A percentile compares a stretch with the other conserved stretches of the same genome.
phyloP scores from a whole-genome alignment of 805 yeast genomes.

The Metschnikowia gruessii region DNA sequence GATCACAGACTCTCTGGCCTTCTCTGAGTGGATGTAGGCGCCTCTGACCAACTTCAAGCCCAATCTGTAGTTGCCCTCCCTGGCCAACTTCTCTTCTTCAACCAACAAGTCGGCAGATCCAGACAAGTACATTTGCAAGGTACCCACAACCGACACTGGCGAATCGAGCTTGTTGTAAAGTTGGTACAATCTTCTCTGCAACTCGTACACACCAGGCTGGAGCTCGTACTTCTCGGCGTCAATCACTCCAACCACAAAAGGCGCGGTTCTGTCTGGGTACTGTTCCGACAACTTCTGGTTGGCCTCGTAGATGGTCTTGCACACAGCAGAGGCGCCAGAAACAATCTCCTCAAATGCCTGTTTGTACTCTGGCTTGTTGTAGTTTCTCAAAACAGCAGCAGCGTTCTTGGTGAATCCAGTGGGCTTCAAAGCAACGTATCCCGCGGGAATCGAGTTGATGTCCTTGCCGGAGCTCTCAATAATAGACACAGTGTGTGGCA shows the following conservation, averaged over 20 bases:
- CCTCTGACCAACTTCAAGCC: constrained; percentile 94
- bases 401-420: constrained; percentile 84
- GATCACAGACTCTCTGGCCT: constrained; percentile 62
- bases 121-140: constrained; percentile 87
- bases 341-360: constrained; percentile 55
- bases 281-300: constrained; percentile 47
- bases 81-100: constrained; percentile 64
- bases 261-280: constrained; percentile 65
- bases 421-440: constrained; percentile 91
- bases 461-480: constrained; percentile 44
- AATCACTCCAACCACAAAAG: constrained; percentile 72
- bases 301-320: constrained; percentile 52
- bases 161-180: constrained; percentile 61
- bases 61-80: constrained; percentile 57
- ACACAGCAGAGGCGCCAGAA: constrained; percentile 60
- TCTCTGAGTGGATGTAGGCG: constrained; percentile 90
- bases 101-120: constrained; percentile 63
- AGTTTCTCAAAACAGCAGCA: constrained; percentile 65
- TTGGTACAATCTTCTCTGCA: constrained; percentile 77
- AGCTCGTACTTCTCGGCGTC: constrained; percentile 91
- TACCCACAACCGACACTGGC: constrained; percentile 76
- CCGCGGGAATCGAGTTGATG: constrained; percentile 76
- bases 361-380: constrained; percentile 44
- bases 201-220: constrained; percentile 87
- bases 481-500: constrained; percentile 66